Evolutionary conservation across 2,329 filamentous ascomycete species (phyloP).

Genomic region (Geosmithia morbida): DNA sequence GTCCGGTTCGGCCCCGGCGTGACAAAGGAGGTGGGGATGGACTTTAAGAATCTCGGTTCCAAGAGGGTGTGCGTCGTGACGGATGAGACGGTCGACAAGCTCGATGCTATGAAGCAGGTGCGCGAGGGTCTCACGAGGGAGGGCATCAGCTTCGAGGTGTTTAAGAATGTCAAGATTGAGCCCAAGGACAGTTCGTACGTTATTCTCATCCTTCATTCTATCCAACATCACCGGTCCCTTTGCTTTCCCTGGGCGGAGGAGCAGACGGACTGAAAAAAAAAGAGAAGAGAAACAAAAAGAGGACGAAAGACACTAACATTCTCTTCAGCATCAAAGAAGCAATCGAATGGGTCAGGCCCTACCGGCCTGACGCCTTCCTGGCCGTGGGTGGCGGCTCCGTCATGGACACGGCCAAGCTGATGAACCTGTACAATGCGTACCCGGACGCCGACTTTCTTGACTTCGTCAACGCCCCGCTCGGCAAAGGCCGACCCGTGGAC

Average conservation of each 20-base stretch:
- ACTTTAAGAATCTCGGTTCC: constrained; percentile 80
- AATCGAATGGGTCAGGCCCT: constrained; percentile 72
- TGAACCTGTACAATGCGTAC: constrained; percentile 90
- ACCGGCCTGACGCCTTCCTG: constrained; percentile 74
- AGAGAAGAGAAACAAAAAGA: neutral
- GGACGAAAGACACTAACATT: neutral
- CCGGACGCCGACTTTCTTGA: constrained; percentile 90
- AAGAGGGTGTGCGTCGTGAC: constrained; percentile 88
- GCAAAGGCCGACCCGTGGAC: constrained; percentile 44
- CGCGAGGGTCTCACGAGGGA: constrained; percentile 65
- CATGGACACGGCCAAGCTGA: constrained; percentile 95
- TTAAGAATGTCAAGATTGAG: constrained; percentile 68
- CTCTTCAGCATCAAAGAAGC: constrained; percentile 62
- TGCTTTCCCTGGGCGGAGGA: no score
- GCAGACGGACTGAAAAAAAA: neutral
- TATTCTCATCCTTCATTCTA: constrained; percentile 1
- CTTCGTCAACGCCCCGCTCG: constrained; percentile 92
- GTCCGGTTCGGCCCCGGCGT: constrained; percentile 90
- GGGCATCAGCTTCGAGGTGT: constrained; percentile 70
- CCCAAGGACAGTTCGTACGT: constrained; percentile 83
- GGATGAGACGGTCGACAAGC: constrained; percentile 63
- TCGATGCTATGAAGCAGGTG: constrained; percentile 84
- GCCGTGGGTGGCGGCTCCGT: constrained; percentile 85
- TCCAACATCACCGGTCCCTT: no score
- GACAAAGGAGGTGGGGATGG: constrained; percentile 96